Evolutionary conservation across 495 filamentous ascomycete species (phyloP), one percentile per base, ranked within the genome.

Genomic region (Collariella sp.): DNA sequence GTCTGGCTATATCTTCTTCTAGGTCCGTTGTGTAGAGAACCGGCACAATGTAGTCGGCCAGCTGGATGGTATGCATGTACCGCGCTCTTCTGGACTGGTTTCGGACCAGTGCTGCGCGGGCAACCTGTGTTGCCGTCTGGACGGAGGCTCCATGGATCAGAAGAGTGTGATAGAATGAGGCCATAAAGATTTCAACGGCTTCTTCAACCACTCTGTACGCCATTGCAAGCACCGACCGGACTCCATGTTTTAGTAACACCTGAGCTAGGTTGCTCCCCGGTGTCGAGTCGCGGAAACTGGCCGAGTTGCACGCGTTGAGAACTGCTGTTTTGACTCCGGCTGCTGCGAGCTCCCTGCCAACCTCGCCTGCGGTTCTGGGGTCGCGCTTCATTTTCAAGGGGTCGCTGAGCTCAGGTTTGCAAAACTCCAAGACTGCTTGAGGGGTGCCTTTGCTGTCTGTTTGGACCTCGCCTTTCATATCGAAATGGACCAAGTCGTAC

Each of bases 261-360:
- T 48, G 26, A 29, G 46, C 46, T 13, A 48, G 18, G 15, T 48
- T 48, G 24, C 26, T 35, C 19, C 46, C 46, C 7, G 46, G 46
- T 5, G 29, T 12, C 18, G 46, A 16, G n/a, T 41, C 38, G 5
- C 24, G 24, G 13, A 33, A 33, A 29, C 24, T 33, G 13, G 46
- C 46, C 26, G 46, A 48, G 46, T 48, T 48, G 46, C 46, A 48
- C n/a, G 46, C 46, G 15, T 48, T 48, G 24, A 48, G 16, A 13
- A 48, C 26, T 5, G 35, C 46, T 5, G 46, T 48, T 2, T 13
- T 1, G n/a, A 48, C 26, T 1, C 26, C 26, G 5, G 46, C 46
- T 24, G 2, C 3, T n/a, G 46, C 24, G 5, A 48, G 46, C 29
- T 33, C 29, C 12, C 18, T 29, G 7, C 24, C 46, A 2, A 48